These are phyloP conservation scores for Fraxinus nigra DNA, from an alignment of 305 asterid species.

Conservation along the genomic window DNA sequence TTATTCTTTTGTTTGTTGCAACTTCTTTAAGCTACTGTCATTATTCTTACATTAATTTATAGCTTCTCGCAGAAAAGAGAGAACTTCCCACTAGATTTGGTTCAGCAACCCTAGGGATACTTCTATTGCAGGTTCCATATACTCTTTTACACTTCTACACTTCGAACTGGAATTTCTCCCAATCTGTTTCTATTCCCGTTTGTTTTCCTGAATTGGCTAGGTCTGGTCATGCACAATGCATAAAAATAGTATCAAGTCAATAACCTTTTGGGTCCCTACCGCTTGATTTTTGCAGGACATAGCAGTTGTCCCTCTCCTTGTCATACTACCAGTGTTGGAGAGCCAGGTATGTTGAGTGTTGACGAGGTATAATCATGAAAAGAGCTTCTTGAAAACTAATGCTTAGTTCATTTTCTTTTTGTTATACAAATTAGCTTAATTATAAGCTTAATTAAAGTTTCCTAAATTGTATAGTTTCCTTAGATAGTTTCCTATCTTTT, in stretches of 20 bases:
- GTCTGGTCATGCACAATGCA: constrained; percentile 24
- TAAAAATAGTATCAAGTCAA: constrained; percentile 24
- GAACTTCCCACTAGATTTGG: constrained; percentile 98
- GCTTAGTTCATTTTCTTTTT: neutral
- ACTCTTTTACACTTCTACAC: neutral
- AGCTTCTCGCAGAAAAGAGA: constrained; percentile 99
- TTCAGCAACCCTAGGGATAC: constrained; percentile 95
- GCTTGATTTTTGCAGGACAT: constrained; percentile 81
- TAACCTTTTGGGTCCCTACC: constrained; percentile 36
- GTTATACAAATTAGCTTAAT: no score
- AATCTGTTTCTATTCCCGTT: constrained; percentile 14
- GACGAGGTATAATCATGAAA: constrained; percentile 6
- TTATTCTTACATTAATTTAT: constrained; percentile 44
- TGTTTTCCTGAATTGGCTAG: constrained; percentile 27
- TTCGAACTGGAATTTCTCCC: constrained; percentile 10
- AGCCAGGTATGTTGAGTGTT: constrained; percentile 64
- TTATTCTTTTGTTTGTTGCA: neutral
- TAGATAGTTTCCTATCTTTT: no score
- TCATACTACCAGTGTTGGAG: constrained; percentile 93
- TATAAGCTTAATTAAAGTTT: no score
- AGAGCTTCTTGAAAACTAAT: neutral
- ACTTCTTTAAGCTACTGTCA: neutral
- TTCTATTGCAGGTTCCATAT: constrained; percentile 75
- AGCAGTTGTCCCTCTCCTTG: constrained; percentile 97
- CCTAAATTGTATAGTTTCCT: no score